Base-by-base conservation (phyloP, 2,329 filamentous ascomycete species). In the Penicillium palitans region DNA sequence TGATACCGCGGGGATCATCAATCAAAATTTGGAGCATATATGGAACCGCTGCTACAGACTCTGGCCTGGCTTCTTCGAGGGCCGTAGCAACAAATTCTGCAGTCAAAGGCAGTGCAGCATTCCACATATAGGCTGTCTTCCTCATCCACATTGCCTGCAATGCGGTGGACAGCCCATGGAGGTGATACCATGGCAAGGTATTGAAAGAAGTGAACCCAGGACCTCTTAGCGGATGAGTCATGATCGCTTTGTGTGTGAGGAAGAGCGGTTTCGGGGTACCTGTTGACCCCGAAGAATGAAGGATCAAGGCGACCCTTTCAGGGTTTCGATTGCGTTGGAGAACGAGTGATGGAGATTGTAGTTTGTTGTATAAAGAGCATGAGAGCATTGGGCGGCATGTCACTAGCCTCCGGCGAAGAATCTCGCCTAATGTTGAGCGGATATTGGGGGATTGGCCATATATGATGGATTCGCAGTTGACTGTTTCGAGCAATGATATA, bases 221-320 rank as follows among this genome's bases (percentile, higher is more conserved):
- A 0, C 71, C 71, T 24, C 69, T 61, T 29, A 75, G 55, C 2
- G 75, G 73, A 48, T 72, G 74, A 4, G 65, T 73, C 64, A 78
- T 69, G 24, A 79, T 52, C 5, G 72, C 72, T 37, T 71, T 68
- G 53, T 81, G 78, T 2, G 76, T 78, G 35, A 80, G 71, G 15
- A 74, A 70, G 2, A 81, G 67, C 4, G 79, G 78, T 57, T 81
- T 81, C 0, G 79, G 79, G 4, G 76, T 72, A 0, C 79, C 79
- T 0, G 79, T 81, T 2, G 79, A 80, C 0, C 80, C 80, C 0
- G 79, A 81, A 0, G 80, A 81, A 60, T 82, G 80, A 41, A 77
- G 71, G 29, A 81, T 79, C 33, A 80, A 61, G 0, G 74, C 74
- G 1, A 72, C 62, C 48, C 73, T 73, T 49, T 66, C 73, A 25